Conservation (phyloP, 2,329 filamentous ascomycete species). For the Hypoxylon sp. region DNA sequence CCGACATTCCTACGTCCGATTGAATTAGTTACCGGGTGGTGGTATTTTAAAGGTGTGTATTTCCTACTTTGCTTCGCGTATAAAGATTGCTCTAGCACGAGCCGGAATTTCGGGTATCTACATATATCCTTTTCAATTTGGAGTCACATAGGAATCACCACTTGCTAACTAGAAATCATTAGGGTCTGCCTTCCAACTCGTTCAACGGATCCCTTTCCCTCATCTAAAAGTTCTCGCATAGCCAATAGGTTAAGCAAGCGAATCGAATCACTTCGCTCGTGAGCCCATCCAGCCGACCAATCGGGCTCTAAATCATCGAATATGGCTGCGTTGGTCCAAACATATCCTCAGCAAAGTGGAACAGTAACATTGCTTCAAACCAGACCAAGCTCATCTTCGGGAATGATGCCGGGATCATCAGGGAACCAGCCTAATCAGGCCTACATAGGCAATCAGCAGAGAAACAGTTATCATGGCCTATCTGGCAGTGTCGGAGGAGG, state of each 20-base stretch:
- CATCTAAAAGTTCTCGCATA: constrained; percentile 21
- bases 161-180: constrained; percentile 26
- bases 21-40: constrained; percentile 21
- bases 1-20: constrained; percentile 30
- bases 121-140: background rate
- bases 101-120: background rate
- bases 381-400: constrained; percentile 75
- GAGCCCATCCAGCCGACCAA: constrained; percentile 40
- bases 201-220: constrained; percentile 16
- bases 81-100: background rate
- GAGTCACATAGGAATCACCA: constrained; percentile 1
- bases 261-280: constrained; percentile 41
- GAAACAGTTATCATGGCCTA: constrained; percentile 67
- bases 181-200: constrained; percentile 16
- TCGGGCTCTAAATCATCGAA: constrained; percentile 46
- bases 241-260: constrained; percentile 33
- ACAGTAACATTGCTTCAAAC: constrained; percentile 83
- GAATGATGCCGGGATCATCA: constrained; percentile 66
- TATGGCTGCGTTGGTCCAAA: constrained; percentile 90
- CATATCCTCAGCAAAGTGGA: constrained; percentile 81
- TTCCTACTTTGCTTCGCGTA: constrained; percentile 8
- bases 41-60: constrained; percentile 39
- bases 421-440: constrained; percentile 67
- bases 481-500: constrained; percentile 62
- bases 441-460: constrained; percentile 65